These are phyloP conservation scores for Lojkania enalia DNA, from an alignment of 2,329 filamentous ascomycete genomes.

Conservation along the genomic window DNA sequence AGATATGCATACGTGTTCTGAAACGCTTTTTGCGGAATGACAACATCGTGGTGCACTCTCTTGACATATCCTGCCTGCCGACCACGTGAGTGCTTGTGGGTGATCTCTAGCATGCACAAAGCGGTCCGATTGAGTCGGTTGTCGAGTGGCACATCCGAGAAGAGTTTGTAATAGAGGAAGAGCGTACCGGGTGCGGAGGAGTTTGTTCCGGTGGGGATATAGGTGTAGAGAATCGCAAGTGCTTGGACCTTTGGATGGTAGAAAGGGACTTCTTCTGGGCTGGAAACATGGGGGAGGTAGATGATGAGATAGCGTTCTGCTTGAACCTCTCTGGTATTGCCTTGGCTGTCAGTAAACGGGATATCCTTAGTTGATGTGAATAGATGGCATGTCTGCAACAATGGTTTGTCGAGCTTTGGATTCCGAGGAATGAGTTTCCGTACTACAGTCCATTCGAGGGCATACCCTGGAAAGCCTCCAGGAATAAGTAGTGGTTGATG, in stretches of 20 bases:
- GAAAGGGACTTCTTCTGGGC: slow-evolving; percentile 70
- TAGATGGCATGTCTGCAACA: slow-evolving; percentile 83
- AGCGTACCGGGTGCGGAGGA: slow-evolving; percentile 42
- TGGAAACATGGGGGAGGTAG: slow-evolving; percentile 74
- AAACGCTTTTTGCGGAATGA: slow-evolving; percentile 75
- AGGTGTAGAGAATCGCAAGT: slow-evolving; percentile 76
- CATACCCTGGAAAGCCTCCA: slow-evolving; percentile 40
- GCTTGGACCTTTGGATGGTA: slow-evolving; percentile 81
- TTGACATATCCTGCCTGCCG: slow-evolving; percentile 71
- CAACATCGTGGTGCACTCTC: slow-evolving; percentile 77
- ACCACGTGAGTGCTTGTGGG: slow-evolving; percentile 75
- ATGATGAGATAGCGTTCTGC: slow-evolving; percentile 63
- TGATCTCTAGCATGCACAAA: slow-evolving; percentile 66
- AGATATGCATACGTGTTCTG: slow-evolving; percentile 82
- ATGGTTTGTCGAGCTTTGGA: slow-evolving; percentile 69
- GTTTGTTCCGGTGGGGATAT: slow-evolving; percentile 47
- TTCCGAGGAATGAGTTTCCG: slow-evolving; percentile 82
- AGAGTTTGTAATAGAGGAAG: slow-evolving; percentile 58
- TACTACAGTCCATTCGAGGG: slow-evolving; percentile 67
- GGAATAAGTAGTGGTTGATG: slow-evolving; percentile 35
- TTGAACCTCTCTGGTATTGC: slow-evolving; percentile 30
- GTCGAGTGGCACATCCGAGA: slow-evolving; percentile 43
- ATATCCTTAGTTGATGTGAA: slow-evolving; percentile 50
- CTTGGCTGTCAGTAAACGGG: slow-evolving; percentile 13
- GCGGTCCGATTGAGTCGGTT: slow-evolving; percentile 68